Evolutionary conservation across 768 basidiomycete species (phyloP).

Genomic region (Cystobasidiopsis lactophilus): DNA sequence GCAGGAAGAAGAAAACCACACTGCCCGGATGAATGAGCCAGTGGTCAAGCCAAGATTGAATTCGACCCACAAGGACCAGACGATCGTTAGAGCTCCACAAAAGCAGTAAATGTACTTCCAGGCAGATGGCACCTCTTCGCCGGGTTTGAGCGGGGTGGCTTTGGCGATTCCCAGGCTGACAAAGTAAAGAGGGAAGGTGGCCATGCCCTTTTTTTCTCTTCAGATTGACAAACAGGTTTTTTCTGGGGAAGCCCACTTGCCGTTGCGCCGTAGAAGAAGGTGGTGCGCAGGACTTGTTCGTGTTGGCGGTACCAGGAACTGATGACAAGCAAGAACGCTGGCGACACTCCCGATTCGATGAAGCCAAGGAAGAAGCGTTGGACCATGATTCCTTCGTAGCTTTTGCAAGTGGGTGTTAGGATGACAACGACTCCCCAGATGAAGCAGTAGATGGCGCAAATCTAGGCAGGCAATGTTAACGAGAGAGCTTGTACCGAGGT

Average conservation of each 20-base stretch:
- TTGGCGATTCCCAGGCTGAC: background rate
- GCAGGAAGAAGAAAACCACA: slow-evolving; percentile 1
- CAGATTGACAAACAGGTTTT: no score
- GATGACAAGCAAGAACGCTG: background rate
- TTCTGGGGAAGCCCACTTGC: no score
- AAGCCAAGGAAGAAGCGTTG: background rate
- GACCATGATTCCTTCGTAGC: no score
- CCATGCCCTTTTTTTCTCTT: no score
- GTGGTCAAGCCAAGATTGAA: no score
- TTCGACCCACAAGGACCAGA: background rate
- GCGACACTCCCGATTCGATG: background rate
- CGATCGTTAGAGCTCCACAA: background rate
- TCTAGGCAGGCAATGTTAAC: no score
- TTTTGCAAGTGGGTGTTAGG: no score
- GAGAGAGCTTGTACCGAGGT: no score
- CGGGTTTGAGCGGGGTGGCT: background rate
- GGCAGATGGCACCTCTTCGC: no score
- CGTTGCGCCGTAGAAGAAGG: background rate
- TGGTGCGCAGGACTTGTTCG: background rate
- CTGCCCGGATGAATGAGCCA: background rate
- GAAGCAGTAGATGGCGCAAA: no score
- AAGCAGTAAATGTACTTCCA: background rate
- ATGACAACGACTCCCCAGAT: no score
- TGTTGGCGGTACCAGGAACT: background rate
- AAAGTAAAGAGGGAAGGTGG: no score